Conservation (phyloP, 306 rosid genomes). For the Quercus glauca region DNA sequence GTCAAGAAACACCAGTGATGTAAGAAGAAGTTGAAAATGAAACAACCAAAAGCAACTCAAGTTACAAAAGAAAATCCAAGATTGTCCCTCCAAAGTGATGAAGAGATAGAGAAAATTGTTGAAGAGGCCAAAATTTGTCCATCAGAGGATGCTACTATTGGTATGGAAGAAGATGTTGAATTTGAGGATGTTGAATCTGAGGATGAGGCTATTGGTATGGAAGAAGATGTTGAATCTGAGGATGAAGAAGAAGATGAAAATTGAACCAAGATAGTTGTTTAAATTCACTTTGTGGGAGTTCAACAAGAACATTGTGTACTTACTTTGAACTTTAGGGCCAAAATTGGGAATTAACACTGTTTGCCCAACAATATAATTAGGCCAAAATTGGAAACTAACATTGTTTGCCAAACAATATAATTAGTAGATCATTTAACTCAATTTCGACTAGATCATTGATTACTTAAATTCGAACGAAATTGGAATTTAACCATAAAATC, state of each 20-base stretch:
- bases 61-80: conserved; percentile 74
- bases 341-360: no score
- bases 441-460: no score
- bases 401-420: no score
- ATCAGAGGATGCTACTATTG: conserved; percentile 29
- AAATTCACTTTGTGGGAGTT: no score
- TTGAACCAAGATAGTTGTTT: no score
- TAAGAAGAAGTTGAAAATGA: conserved; percentile 72
- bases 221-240: conserved; percentile 43
- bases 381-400: no score
- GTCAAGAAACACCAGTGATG: conserved; percentile 80
- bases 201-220: conserved; percentile 8
- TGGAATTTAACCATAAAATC: no score
- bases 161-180: conserved; percentile 48
- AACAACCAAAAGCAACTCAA: conserved; percentile 71
- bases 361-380: no score
- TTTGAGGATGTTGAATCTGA: conserved; percentile 39
- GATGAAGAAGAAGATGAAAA: conserved; percentile 27
- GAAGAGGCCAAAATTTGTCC: conserved; percentile 68
- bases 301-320: no score
- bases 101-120: conserved; percentile 72
- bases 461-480: no score
- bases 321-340: no score
- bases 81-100: conserved; percentile 64
- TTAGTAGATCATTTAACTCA: no score